A percentile compares a stretch with the other conserved stretches of the same genome.
Evolutionary conservation across 2,329 filamentous ascomycete species (phyloP).

Genomic region (Pseudogymnoascus sp.): DNA sequence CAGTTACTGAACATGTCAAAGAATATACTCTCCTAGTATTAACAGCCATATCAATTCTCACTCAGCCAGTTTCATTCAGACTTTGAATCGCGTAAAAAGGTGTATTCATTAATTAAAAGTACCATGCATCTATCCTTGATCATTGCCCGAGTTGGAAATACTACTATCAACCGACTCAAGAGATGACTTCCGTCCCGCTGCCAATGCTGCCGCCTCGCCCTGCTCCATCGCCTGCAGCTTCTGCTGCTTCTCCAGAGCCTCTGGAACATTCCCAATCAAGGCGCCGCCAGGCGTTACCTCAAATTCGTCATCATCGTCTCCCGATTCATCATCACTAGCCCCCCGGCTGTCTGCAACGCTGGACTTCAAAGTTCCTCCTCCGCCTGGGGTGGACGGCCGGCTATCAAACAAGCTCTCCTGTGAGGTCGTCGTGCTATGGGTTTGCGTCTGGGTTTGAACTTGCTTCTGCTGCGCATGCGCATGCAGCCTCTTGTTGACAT

Average conservation of each 20-base stretch:
- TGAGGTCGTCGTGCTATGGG: background rate
- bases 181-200: slow-evolving; percentile 15
- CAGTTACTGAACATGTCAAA: background rate
- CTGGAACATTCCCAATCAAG: slow-evolving; percentile 18
- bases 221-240: slow-evolving; percentile 54
- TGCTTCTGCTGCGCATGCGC: slow-evolving; percentile 5
- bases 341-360: slow-evolving; percentile 22
- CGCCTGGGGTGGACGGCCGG: slow-evolving; percentile 23
- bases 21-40: background rate
- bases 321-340: slow-evolving; percentile 31
- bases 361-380: slow-evolving; percentile 34
- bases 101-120: slow-evolving; percentile 7
- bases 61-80: background rate
- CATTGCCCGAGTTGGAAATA: slow-evolving; percentile 1
- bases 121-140: background rate
- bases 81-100: background rate
- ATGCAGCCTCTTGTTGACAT: slow-evolving; percentile 23
- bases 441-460: background rate
- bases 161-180: slow-evolving; percentile 18
- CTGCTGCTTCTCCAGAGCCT: slow-evolving; percentile 37
- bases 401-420: slow-evolving; percentile 13
- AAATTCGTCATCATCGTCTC: slow-evolving; percentile 28
- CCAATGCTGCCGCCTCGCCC: slow-evolving; percentile 47
- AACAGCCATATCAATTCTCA: background rate
- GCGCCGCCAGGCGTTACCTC: slow-evolving; percentile 25